phyloP scores from a whole-genome alignment of 345 rosid genomes.

The Heritiera littoralis region DNA sequence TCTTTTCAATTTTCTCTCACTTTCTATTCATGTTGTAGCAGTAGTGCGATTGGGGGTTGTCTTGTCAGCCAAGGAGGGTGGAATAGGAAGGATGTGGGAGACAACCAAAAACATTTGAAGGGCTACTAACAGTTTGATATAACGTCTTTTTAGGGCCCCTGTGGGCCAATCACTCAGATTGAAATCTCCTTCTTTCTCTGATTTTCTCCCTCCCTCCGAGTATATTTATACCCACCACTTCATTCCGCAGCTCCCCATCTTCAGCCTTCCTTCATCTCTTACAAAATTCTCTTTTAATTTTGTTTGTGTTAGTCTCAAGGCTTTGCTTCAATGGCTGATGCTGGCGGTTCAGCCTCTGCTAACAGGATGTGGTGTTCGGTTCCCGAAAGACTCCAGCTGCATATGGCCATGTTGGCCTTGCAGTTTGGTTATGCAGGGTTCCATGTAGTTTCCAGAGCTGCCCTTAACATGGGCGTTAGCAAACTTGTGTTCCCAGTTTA shows the following conservation, averaged over 20 bases:
- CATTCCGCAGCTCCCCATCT: slow-evolving; percentile 24
- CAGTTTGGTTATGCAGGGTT: slow-evolving; percentile 98
- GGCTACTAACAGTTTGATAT: slow-evolving; percentile 32
- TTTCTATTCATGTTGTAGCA: neutral
- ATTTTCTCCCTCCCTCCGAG: slow-evolving; percentile 12
- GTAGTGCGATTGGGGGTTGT: slow-evolving; percentile 44
- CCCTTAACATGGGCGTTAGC: slow-evolving; percentile 97
- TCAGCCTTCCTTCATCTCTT: neutral
- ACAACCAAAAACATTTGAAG: slow-evolving; percentile 45
- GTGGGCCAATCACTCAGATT: slow-evolving; percentile 31
- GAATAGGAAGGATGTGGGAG: slow-evolving; percentile 60
- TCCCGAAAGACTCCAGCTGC: slow-evolving; percentile 88
- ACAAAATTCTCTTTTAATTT: neutral
- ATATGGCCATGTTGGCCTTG: slow-evolving; percentile 91
- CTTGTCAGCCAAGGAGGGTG: slow-evolving; percentile 44
- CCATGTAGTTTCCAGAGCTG: slow-evolving; percentile 96
- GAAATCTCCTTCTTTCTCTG: neutral
- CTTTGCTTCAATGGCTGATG: slow-evolving; percentile 59
- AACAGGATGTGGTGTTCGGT: slow-evolving; percentile 66
- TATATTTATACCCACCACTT: slow-evolving; percentile 36
- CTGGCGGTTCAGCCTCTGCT: slow-evolving; percentile 41
- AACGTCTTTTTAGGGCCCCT: slow-evolving; percentile 29
- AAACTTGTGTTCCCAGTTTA: slow-evolving; percentile 95
- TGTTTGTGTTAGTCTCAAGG: neutral
- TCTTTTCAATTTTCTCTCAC: neutral